Percentiles rank a stretch among this genome's conserved stretches.
These are phyloP conservation scores for Tolypocladium sp. DNA, from an alignment of 2,329 filamentous ascomycete species.

Conservation along the genomic window DNA sequence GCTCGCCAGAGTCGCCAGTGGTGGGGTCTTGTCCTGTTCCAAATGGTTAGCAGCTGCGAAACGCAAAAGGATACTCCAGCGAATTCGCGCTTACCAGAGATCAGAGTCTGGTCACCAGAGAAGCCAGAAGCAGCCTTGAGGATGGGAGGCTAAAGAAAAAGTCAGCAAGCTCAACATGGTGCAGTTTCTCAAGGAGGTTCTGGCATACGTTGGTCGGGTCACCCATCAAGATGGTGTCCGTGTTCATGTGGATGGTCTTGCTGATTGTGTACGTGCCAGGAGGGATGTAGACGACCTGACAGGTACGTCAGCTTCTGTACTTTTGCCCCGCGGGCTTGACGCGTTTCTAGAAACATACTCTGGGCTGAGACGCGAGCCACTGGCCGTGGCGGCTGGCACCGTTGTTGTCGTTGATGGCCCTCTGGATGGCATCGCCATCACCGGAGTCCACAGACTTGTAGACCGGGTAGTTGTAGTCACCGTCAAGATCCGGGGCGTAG, in stretches of 20 bases:
- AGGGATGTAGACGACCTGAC: slow-evolving; percentile 29
- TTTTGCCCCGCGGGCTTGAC: neutral
- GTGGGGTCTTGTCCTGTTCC: slow-evolving; percentile 22
- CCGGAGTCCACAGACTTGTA: slow-evolving; percentile 27
- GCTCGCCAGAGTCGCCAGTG: slow-evolving; percentile 22
- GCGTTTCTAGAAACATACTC: slow-evolving; percentile 14
- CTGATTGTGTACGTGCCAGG: slow-evolving; percentile 30
- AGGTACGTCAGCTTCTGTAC: neutral
- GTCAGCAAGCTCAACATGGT: neutral
- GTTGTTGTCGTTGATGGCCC: slow-evolving; percentile 27
- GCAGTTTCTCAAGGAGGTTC: neutral
- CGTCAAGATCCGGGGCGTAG: slow-evolving; percentile 29
- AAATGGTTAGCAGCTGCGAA: neutral
- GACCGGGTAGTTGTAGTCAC: slow-evolving; percentile 26
- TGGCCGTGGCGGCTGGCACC: slow-evolving; percentile 21
- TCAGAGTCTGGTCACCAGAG: slow-evolving; percentile 17
- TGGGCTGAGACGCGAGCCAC: slow-evolving; percentile 33
- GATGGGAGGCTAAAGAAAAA: slow-evolving; percentile 22
- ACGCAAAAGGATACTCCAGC: neutral
- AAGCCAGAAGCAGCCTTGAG: slow-evolving; percentile 30
- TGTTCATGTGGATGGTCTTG: slow-evolving; percentile 30
- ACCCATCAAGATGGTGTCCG: slow-evolving; percentile 36
- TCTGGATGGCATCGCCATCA: slow-evolving; percentile 26
- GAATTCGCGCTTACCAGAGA: slow-evolving; percentile 16
- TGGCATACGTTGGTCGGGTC: slow-evolving; percentile 25